These are phyloP conservation scores for Lenzites betulinus DNA, from an alignment of 768 basidiomycete species.

Conservation along the genomic window DNA sequence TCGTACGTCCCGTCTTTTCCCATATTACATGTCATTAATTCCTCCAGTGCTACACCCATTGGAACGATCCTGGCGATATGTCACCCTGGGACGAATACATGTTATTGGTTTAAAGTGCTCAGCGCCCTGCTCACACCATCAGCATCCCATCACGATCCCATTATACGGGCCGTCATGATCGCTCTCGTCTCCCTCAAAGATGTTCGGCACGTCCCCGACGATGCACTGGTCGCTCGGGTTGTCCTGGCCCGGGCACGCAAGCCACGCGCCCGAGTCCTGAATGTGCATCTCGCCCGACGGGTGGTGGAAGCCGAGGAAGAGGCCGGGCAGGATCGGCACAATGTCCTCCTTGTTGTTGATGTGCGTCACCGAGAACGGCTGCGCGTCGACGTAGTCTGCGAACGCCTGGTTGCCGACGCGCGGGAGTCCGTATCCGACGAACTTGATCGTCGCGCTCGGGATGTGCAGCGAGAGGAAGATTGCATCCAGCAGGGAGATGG, in stretches of 20 bases:
- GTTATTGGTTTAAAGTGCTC: too few species aligned
- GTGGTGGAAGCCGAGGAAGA: slow-evolving; percentile 48
- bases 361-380: slow-evolving; percentile 46
- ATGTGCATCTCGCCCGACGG: slow-evolving; percentile 43
- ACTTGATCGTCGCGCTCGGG: slow-evolving; percentile 31
- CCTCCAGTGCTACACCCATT: too few species aligned
- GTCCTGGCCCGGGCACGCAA: slow-evolving; percentile 59
- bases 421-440: slow-evolving; percentile 36
- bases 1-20: too few species aligned
- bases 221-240: slow-evolving; percentile 54
- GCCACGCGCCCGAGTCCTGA: slow-evolving; percentile 49
- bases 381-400: slow-evolving; percentile 54
- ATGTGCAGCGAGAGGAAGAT: slow-evolving; percentile 57
- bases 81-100: too few species aligned
- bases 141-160: slow-evolving; percentile 35
- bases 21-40: too few species aligned
- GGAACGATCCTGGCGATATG: too few species aligned
- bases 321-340: slow-evolving; percentile 38
- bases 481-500: slow-evolving; percentile 52
- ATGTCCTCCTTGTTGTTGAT: slow-evolving; percentile 54
- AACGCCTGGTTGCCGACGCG: slow-evolving; percentile 60
- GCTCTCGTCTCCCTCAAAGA: slow-evolving; percentile 43
- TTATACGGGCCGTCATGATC: slow-evolving; percentile 55
- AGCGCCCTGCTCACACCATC: too few species aligned
- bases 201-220: slow-evolving; percentile 52